Conservation (phyloP, 129 eudicot species). For the Logfia minima region DNA sequence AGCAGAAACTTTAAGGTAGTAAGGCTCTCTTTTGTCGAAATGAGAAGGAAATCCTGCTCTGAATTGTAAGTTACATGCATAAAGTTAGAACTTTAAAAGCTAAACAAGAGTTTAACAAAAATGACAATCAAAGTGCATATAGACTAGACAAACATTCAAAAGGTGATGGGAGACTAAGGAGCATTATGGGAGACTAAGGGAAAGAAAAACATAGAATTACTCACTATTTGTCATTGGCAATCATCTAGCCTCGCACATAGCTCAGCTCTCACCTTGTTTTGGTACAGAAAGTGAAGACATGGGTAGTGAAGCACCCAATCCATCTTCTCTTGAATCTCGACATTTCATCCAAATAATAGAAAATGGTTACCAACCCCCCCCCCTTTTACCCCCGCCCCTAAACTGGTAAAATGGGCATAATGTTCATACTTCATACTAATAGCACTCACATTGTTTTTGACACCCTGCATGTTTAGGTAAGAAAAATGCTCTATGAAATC, state of each 20-base stretch:
- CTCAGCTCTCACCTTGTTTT: not conserved
- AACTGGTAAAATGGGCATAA: not conserved
- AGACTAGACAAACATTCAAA: not conserved
- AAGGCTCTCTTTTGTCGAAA: conserved; percentile 28
- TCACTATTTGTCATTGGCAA: not conserved
- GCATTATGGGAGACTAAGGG: not conserved
- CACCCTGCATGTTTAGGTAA: not conserved
- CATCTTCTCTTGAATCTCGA: no score
- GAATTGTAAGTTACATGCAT: conserved; percentile 22
- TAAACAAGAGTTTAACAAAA: conserved; percentile 9
- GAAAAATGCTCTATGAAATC: not conserved
- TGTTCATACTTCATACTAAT: not conserved
- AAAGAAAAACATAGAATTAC: not conserved
- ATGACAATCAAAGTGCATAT: conserved; percentile 3
- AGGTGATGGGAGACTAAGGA: not conserved
- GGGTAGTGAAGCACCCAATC: not conserved
- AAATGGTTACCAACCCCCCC: no score
- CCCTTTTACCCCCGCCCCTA: no score
- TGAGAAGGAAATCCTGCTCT: conserved; percentile 39
- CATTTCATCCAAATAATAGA: no score
- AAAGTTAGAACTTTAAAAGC: conserved; percentile 2
- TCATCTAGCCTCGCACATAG: not conserved
- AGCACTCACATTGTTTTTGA: not conserved
- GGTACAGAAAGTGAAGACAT: not conserved
- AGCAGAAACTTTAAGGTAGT: conserved; percentile 36